Conservation (phyloP, 495 filamentous ascomycete genomes). For the Neurospora sublineolata region DNA sequence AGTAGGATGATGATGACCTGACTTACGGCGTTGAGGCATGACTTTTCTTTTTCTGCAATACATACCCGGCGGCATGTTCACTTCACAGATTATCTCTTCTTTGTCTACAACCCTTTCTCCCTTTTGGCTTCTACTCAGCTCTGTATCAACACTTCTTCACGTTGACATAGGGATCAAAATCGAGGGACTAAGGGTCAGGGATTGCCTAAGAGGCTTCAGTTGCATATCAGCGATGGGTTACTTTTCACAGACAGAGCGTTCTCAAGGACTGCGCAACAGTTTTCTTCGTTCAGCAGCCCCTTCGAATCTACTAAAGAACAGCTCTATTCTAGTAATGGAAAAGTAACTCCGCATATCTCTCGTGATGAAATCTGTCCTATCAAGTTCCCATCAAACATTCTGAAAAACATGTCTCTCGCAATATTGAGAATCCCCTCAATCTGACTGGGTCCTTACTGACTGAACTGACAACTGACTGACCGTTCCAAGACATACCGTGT, state of each 20-base stretch:
- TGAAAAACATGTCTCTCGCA: background rate
- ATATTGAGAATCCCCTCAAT: background rate
- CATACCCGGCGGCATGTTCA: background rate
- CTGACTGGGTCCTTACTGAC: background rate
- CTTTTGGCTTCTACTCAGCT: background rate
- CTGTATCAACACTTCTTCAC: background rate
- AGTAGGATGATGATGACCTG: background rate
- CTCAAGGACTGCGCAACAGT: background rate
- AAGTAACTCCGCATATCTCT: background rate
- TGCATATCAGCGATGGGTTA: background rate
- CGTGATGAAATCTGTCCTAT: background rate
- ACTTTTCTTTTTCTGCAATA: background rate
- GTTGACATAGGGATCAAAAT: background rate
- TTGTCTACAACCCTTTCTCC: background rate
- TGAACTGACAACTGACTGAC: background rate
- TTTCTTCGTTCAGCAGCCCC: background rate
- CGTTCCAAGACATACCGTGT: background rate
- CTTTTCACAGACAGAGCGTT: background rate
- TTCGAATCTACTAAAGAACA: background rate
- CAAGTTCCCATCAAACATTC: background rate
- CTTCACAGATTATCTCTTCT: background rate
- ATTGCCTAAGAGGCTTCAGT: background rate
- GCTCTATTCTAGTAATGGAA: background rate
- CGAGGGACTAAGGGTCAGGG: background rate
- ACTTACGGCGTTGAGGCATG: background rate